Evolutionary conservation across 495 filamentous ascomycete genomes (phyloP).

Genomic region (Neurospora africana): DNA sequence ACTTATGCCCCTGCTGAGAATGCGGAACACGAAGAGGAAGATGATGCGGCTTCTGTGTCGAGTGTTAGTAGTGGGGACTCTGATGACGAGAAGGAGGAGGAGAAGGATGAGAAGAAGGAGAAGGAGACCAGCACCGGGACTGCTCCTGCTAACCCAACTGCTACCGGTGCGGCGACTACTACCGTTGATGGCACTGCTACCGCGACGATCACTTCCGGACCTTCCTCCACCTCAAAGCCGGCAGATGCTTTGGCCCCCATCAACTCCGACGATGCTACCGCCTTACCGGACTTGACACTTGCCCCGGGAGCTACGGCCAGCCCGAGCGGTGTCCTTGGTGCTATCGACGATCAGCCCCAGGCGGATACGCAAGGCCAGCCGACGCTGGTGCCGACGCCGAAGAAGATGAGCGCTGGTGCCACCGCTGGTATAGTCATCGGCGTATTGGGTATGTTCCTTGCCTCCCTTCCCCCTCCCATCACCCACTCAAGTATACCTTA

Average conservation of each 20-base stretch:
- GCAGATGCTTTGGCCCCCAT: background rate
- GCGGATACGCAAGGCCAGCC: background rate
- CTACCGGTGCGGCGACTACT: background rate
- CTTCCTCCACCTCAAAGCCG: background rate
- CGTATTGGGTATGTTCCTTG: background rate
- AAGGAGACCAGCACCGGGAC: background rate
- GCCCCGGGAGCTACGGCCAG: background rate
- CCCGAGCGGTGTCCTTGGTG: background rate
- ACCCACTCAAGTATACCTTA: too few relatives aligned
- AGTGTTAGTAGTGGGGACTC: background rate
- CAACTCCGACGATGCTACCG: background rate
- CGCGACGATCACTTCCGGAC: background rate
- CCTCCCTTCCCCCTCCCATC: background rate
- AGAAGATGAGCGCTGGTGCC: background rate
- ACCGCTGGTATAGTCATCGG: background rate
- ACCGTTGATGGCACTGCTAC: background rate
- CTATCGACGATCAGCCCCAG: background rate
- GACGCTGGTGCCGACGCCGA: background rate
- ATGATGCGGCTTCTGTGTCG: background rate
- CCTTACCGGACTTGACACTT: background rate
- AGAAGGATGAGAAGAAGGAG: constrained; percentile 34
- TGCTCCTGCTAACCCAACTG: background rate
- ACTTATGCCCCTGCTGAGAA: background rate
- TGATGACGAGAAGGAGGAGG: constrained; percentile 1
- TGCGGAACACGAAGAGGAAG: background rate